These are phyloP conservation scores for Trebouxia gelatinosa DNA, from an alignment of 163 green algal genomes.

Conservation along the genomic window DNA sequence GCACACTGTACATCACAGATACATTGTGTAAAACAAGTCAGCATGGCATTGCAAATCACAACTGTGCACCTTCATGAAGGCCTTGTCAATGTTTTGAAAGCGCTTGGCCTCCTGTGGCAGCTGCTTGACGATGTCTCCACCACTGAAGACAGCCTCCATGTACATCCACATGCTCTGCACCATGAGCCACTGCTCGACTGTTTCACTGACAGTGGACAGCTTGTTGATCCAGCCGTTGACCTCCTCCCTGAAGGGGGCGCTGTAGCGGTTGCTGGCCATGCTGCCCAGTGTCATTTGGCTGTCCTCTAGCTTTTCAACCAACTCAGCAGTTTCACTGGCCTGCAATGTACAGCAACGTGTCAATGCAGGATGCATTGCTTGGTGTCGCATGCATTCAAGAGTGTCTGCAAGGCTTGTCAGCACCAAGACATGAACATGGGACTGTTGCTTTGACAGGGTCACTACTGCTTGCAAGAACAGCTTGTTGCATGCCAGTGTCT, in stretches of 20 bases:
- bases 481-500: too few species aligned
- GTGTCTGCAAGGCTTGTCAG: too few species aligned
- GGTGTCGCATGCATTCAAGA: too few species aligned
- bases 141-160: slow-evolving; percentile 95
- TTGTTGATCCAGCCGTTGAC: slow-evolving; percentile 86
- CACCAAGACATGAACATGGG: too few species aligned
- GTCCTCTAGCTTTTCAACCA: slow-evolving; percentile 96
- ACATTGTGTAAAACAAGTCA: too few species aligned
- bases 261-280: slow-evolving; percentile 90
- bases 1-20: too few species aligned
- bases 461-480: too few species aligned
- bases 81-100: slow-evolving; percentile 96
- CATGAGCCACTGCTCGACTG: slow-evolving; percentile 94
- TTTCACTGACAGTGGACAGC: slow-evolving; percentile 86
- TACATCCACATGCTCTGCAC: slow-evolving; percentile 96
- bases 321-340: slow-evolving; percentile 81
- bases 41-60: too few species aligned
- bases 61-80: slow-evolving; percentile 94
- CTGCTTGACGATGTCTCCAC: slow-evolving; percentile 94
- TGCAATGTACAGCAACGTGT: too few species aligned
- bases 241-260: slow-evolving; percentile 73
- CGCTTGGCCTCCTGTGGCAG: slow-evolving; percentile 91
- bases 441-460: too few species aligned
- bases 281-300: slow-evolving; percentile 86
- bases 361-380: too few species aligned